A percentile compares a stretch with the other conserved stretches of the same genome.
Conservation (phyloP, 805 yeast species). For the Metschnikowia noctiluminum region DNA sequence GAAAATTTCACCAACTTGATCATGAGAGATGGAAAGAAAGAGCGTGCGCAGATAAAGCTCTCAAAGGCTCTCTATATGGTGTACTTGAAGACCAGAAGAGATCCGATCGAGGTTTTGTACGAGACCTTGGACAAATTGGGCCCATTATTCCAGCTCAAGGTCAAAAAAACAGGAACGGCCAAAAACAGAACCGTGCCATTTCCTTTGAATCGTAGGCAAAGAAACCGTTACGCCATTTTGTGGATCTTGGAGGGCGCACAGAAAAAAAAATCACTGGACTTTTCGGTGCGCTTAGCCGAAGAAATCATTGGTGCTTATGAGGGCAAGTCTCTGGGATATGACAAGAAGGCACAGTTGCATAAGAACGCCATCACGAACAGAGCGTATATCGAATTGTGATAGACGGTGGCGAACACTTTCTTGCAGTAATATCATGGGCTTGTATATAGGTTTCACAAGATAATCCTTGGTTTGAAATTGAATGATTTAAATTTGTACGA, state of each 20-base stretch:
- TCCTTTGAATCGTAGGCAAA: slow-evolving; percentile 77
- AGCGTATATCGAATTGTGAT: slow-evolving; percentile 55
- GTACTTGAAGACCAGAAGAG: slow-evolving; percentile 65
- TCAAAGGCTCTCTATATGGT: slow-evolving; percentile 78
- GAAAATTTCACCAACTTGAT: slow-evolving; percentile 79
- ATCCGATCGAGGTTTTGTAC: slow-evolving; percentile 76
- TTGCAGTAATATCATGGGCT: not conserved
- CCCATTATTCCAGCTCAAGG: slow-evolving; percentile 76
- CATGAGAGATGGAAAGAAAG: slow-evolving; percentile 90
- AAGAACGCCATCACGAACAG: slow-evolving; percentile 85
- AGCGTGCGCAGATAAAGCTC: slow-evolving; percentile 68
- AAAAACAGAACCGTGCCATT: slow-evolving; percentile 77
- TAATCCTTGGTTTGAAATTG: not conserved
- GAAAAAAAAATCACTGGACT: slow-evolving; percentile 74
- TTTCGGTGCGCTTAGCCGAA: slow-evolving; percentile 86
- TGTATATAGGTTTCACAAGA: slow-evolving; percentile 7
- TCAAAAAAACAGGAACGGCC: slow-evolving; percentile 81
- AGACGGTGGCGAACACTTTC: not conserved
- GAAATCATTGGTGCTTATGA: slow-evolving; percentile 74
- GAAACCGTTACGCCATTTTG: slow-evolving; percentile 79
- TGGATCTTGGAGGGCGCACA: slow-evolving; percentile 89
- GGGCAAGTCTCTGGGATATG: slow-evolving; percentile 81
- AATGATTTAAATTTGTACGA: no score
- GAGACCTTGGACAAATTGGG: slow-evolving; percentile 76
- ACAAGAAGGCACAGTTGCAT: slow-evolving; percentile 78